Evolutionary conservation across 805 yeast genomes (phyloP).

Genomic region (Candida montana): DNA sequence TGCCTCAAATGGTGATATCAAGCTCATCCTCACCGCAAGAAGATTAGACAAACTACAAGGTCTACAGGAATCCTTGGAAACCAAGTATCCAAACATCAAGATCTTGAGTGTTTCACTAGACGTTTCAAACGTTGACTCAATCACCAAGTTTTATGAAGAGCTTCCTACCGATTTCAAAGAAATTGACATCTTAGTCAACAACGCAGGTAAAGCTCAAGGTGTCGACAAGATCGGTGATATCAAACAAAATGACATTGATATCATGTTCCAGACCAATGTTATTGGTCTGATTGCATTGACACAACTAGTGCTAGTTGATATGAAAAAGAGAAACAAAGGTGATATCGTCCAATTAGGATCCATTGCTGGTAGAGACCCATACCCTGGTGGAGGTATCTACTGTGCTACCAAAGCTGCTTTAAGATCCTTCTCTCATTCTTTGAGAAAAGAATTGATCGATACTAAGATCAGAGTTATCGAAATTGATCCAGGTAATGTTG

Average conservation of each 20-base stretch:
- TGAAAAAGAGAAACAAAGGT: constrained; percentile 65
- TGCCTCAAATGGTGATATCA: constrained; percentile 65
- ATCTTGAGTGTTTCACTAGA: constrained; percentile 48
- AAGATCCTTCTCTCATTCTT: constrained; percentile 63
- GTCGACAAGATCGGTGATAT: constrained; percentile 75
- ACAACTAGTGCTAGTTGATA: constrained; percentile 65
- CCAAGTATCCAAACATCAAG: constrained; percentile 40
- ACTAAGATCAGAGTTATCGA: constrained; percentile 64
- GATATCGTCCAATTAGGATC: constrained; percentile 74
- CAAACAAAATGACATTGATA: constrained; percentile 52
- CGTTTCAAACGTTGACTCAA: constrained; percentile 48
- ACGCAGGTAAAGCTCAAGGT: constrained; percentile 81
- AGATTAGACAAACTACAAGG: constrained; percentile 56
- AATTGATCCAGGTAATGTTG: constrained; percentile 66
- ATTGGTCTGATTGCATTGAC: constrained; percentile 80
- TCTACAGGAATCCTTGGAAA: constrained; percentile 41
- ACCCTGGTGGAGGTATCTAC: constrained; percentile 75
- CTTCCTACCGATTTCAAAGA: constrained; percentile 56
- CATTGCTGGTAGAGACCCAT: constrained; percentile 77
- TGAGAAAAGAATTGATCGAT: constrained; percentile 68
- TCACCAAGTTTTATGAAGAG: constrained; percentile 42
- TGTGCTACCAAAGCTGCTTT: constrained; percentile 75
- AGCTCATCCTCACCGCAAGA: constrained; percentile 74
- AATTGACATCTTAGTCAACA: constrained; percentile 63
- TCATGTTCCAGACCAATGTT: constrained; percentile 85